phyloP scores from a whole-genome alignment of 495 filamentous ascomycete genomes.

The Cryomyces minteri region DNA sequence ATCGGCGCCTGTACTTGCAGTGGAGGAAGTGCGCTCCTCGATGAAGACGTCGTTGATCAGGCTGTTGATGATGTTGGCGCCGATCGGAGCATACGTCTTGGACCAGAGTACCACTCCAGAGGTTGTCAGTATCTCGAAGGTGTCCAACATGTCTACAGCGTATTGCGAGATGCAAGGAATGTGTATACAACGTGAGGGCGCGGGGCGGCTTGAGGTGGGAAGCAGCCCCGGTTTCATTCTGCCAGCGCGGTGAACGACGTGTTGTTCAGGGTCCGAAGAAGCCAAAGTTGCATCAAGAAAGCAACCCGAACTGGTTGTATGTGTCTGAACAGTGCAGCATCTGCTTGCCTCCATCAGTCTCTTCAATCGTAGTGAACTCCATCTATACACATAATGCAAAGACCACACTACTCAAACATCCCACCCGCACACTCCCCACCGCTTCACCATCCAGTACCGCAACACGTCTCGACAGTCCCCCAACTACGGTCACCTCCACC shows the following conservation, averaged over 20 bases:
- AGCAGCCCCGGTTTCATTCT: too few relatives aligned
- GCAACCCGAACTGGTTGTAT: too few relatives aligned
- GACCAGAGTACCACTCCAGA: conserved; percentile 97
- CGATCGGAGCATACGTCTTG: conserved; percentile 61
- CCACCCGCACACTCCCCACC: conserved; percentile 74
- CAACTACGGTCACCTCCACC: conserved; percentile 94
- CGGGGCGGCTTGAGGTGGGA: too few relatives aligned
- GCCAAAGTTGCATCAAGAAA: too few relatives aligned
- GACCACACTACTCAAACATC: conserved; percentile 50
- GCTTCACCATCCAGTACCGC: conserved; percentile 93
- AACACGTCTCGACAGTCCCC: conserved; percentile 97
- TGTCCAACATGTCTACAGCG: conserved; percentile 56
- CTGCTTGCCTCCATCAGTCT: too few relatives aligned
- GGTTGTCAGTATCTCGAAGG: conserved; percentile 88
- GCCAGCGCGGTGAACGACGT: too few relatives aligned
- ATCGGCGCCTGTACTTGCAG: conserved; percentile 36
- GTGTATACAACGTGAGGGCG: neutral
- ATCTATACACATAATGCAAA: conserved; percentile 53
- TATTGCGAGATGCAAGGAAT: neutral
- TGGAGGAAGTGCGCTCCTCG: conserved; percentile 62
- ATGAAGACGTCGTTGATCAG: conserved; percentile 95
- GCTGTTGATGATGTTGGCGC: conserved; percentile 70
- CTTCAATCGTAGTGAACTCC: too few relatives aligned
- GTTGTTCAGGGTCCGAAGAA: neutral
- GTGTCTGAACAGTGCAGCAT: too few relatives aligned